Evolutionary conservation across 2,329 filamentous ascomycete genomes (phyloP).

Genomic region (Microdochium bolleyi): DNA sequence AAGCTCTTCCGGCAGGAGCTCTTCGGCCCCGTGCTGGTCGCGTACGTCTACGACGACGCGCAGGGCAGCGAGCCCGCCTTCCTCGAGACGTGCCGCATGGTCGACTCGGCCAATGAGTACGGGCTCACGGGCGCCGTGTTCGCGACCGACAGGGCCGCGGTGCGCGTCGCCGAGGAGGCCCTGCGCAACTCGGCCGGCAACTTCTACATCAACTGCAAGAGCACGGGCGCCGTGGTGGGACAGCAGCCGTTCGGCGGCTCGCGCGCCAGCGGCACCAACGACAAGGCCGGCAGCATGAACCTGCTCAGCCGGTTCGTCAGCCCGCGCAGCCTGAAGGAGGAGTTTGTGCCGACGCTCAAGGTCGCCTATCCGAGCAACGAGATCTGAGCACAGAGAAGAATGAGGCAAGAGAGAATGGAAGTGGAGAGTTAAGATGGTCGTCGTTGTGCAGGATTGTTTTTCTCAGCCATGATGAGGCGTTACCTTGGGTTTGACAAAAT

Average conservation of each 20-base stretch:
- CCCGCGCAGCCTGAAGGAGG: conserved; percentile 64
- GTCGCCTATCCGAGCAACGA: conserved; percentile 69
- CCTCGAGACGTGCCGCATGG: conserved; percentile 47
- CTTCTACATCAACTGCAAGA: conserved; percentile 84
- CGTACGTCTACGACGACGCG: conserved; percentile 72
- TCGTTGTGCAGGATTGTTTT: no score
- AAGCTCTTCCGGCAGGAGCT: conserved; percentile 70
- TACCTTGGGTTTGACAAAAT: no score
- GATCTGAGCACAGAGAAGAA: conserved; percentile 3
- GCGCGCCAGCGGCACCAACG: conserved; percentile 62
- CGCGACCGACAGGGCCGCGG: conserved; percentile 56
- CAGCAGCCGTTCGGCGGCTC: conserved; percentile 67
- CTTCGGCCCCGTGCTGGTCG: conserved; percentile 69
- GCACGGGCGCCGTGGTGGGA: conserved; percentile 63
- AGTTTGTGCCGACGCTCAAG: conserved; percentile 56
- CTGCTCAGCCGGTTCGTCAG: conserved; percentile 60
- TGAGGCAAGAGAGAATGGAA: neutral
- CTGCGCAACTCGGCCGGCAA: conserved; percentile 70
- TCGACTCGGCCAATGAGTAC: conserved; percentile 69
- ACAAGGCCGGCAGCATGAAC: conserved; percentile 62
- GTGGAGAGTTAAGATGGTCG: no score
- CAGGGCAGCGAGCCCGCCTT: conserved; percentile 46
- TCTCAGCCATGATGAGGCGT: no score
- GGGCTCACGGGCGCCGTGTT: conserved; percentile 72
- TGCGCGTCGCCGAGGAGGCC: conserved; percentile 62